Conservation (phyloP, 352 stramenopile genomes). For the Globisporangium camurandrum region DNA sequence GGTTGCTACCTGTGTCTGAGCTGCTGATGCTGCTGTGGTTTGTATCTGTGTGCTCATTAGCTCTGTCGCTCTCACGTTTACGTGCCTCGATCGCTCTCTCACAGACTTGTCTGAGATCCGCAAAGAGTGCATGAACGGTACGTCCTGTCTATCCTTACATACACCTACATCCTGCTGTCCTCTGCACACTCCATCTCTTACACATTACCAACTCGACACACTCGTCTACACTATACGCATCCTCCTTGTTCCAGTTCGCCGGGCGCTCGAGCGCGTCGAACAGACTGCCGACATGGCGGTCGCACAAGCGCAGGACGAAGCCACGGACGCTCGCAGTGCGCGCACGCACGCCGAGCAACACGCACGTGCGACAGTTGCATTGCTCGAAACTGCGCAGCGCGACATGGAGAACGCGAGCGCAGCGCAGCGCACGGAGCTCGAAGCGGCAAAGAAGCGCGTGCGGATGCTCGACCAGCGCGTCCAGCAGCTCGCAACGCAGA, state of each 20-base stretch:
- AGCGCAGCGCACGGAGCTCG: slow-evolving; percentile 6
- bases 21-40: not conserved
- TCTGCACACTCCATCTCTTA: no score
- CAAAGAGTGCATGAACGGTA: slow-evolving; percentile 24
- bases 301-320: slow-evolving; percentile 23
- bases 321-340: slow-evolving; percentile 9
- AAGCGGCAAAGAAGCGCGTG: slow-evolving; percentile 19
- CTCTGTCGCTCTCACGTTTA: not conserved
- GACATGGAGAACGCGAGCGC: not conserved
- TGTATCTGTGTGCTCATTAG: not conserved
- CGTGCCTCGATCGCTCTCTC: not conserved
- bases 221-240: no score
- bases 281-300: slow-evolving; percentile 25
- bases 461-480: slow-evolving; percentile 18
- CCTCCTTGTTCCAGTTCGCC: slow-evolving; percentile 32
- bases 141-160: no score
- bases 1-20: not conserved
- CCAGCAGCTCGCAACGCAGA: slow-evolving; percentile 10
- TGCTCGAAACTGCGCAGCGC: not conserved
- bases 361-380: not conserved
- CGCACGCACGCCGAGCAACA: slow-evolving; percentile 8
- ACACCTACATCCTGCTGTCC: no score
- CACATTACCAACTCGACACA: no score
- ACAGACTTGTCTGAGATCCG: slow-evolving; percentile 23
- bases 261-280: slow-evolving; percentile 35